Conservation (phyloP, 768 basidiomycete genomes). For the Imleria badia region DNA sequence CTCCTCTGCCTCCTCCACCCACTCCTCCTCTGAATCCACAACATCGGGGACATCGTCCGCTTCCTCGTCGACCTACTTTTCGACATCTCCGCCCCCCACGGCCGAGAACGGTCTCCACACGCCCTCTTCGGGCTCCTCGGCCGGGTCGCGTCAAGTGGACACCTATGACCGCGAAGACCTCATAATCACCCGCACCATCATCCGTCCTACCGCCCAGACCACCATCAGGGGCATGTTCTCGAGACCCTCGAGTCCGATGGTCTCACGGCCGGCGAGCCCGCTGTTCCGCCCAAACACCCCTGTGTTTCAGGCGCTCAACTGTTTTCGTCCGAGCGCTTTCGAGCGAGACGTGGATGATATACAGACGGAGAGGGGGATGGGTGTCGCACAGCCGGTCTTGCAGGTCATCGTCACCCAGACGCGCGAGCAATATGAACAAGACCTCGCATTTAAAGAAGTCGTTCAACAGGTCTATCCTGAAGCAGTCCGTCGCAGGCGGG, state of each 20-base stretch:
- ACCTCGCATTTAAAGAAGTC: conserved; percentile 32
- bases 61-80: conserved; percentile 23
- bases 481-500: conserved; percentile 20
- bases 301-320: conserved; percentile 31
- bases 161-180: conserved; percentile 32
- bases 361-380: conserved; percentile 19
- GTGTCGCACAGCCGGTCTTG: conserved; percentile 24
- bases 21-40: conserved; percentile 5
- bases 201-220: conserved; percentile 34
- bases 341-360: conserved; percentile 31
- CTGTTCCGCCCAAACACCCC: conserved; percentile 24
- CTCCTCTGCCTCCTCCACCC: conserved; percentile 1
- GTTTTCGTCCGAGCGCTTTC: conserved; percentile 34
- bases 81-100: conserved; percentile 15
- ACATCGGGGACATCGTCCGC: conserved; percentile 7
- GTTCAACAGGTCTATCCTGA: conserved; percentile 30
- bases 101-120: conserved; percentile 7
- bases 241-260: conserved; percentile 31
- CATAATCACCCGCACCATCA: conserved; percentile 37
- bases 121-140: conserved; percentile 5
- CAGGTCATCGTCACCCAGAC: conserved; percentile 37
- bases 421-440: conserved; percentile 33
- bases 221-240: conserved; percentile 27
- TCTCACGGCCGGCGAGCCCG: conserved; percentile 27
- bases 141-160: conserved; percentile 21